Conservation (phyloP, 2,329 filamentous ascomycete genomes). For the Gliomastix tumulicola region DNA sequence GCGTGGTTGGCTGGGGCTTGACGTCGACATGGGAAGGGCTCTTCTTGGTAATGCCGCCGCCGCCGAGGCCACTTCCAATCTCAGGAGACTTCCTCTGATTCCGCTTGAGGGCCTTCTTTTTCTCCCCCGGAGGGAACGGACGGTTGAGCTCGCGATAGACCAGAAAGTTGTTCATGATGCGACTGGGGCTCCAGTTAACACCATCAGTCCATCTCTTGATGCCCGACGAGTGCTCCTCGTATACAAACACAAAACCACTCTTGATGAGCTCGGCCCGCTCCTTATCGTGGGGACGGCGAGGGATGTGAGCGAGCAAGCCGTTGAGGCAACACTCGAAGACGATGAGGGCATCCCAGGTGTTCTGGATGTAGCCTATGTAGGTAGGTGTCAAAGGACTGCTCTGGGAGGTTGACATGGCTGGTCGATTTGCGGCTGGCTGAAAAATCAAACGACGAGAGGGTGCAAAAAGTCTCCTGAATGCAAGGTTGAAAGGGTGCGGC, state of each 20-base stretch:
- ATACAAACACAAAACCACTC: slow-evolving; percentile 84
- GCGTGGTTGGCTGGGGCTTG: slow-evolving; percentile 8
- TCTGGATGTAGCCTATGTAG: slow-evolving; percentile 3
- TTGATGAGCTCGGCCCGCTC: slow-evolving; percentile 71
- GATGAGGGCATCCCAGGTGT: slow-evolving; percentile 57
- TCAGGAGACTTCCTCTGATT: slow-evolving; percentile 33
- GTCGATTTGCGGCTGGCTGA: too few species aligned
- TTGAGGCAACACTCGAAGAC: slow-evolving; percentile 74
- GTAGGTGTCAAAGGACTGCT: slow-evolving; percentile 3
- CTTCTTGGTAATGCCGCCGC: slow-evolving; percentile 26
- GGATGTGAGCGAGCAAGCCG: slow-evolving; percentile 66
- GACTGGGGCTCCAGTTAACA: slow-evolving; percentile 82
- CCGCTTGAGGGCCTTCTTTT: slow-evolving; percentile 76
- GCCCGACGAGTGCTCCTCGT: slow-evolving; percentile 82
- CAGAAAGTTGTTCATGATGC: slow-evolving; percentile 77
- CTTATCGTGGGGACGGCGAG: slow-evolving; percentile 78
- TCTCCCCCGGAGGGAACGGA: slow-evolving; percentile 74
- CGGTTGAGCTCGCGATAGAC: slow-evolving; percentile 78
- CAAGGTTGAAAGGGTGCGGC: too few species aligned
- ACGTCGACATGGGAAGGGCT: too few species aligned
- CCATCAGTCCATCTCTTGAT: slow-evolving; percentile 96
- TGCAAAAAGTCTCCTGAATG: too few species aligned
- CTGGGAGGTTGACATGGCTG: background rate
- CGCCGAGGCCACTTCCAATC: too few species aligned
- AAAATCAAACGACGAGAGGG: too few species aligned